phyloP scores from a whole-genome alignment of 805 yeast species.

The Ogataea pini region DNA sequence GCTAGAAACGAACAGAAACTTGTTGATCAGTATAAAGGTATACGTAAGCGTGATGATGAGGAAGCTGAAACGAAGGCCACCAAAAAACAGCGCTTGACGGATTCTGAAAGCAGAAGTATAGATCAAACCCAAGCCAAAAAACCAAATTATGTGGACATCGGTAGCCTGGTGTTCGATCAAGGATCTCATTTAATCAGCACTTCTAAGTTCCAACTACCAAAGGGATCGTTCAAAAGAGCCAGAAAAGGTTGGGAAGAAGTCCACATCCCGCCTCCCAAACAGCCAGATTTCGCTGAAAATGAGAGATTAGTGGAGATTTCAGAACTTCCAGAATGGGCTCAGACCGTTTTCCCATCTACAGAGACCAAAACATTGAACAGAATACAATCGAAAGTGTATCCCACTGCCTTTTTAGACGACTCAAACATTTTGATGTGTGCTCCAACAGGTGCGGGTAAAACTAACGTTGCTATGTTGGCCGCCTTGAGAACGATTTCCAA shows the following conservation, averaged over 20 bases:
- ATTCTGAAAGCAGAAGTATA: conserved; percentile 10
- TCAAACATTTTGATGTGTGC: conserved; percentile 85
- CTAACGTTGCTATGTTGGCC: conserved; percentile 91
- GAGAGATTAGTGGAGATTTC: conserved; percentile 55
- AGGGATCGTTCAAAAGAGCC: conserved; percentile 77
- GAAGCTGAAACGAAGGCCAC: conserved; percentile 10
- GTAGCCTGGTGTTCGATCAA: conserved; percentile 64
- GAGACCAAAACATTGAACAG: conserved; percentile 72
- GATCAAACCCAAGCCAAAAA: conserved; percentile 3
- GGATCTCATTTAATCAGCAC: conserved; percentile 70
- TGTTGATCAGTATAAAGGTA: conserved; percentile 42
- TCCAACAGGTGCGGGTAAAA: conserved; percentile 98
- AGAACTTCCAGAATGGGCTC: conserved; percentile 81
- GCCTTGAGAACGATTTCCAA: conserved; percentile 62
- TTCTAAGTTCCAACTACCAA: conserved; percentile 71
- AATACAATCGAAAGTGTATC: conserved; percentile 81
- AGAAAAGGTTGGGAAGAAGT: conserved; percentile 82
- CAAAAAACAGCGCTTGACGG: conserved; percentile 16
- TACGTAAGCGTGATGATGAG: conserved; percentile 16
- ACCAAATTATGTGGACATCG: conserved; percentile 64
- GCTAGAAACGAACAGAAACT: conserved; percentile 42
- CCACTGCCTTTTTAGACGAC: conserved; percentile 72
- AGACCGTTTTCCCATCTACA: conserved; percentile 64
- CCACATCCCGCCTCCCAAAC: conserved; percentile 83
- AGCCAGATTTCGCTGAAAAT: conserved; percentile 38